Evolutionary conservation across 495 filamentous ascomycete species (phyloP), one percentile per base, ranked within the genome.

Genomic region (Aspergillus cristatus): DNA sequence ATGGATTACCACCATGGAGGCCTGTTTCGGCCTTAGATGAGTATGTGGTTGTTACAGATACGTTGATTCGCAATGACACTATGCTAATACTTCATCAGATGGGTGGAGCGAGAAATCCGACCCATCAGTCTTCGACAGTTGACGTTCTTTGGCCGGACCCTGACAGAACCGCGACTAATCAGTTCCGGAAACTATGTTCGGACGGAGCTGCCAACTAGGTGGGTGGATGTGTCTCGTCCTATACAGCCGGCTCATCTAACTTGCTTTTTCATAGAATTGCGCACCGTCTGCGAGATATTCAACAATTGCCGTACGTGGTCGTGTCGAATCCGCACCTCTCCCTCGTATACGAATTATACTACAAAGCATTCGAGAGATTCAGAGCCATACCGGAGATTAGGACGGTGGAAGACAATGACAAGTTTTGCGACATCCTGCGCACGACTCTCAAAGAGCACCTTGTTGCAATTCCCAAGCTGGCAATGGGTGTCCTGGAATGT

Each of bases 111-210:
- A 35, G 79, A 87, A 51, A 84, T 87, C 7, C 72, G 84, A 18
- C 86, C 89, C 1, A 93, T 96, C 51, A 88, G 82, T 59, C 65
- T 96, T 37, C 80, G 87, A 28, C 87, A 93, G 57, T 72, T 99
- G 48, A 96, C 91, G 51, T 93, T 97, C 47, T 99, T 97, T 54
- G 81, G 81, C 6, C 82, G 91, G 17, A 88, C 88, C 10, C 60
- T 98, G 55, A 96, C 89, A 28, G 93, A 97, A 58, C 69, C 75
- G 14, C 81, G 93, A 40, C 72, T 98, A 37, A 76, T 98, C 36
- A 84, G 82, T 66, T 94, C 88, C 30, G 93, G 93, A 18, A 97
- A 97, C 58, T 98, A 97, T 70, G 86, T 97, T 29, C 84, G 91
- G 26, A 89, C 84, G 4, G 91, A 98, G 64, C 74, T 98, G 15